These are phyloP conservation scores for Auricularia heimuer DNA, from an alignment of 768 basidiomycete species.

Conservation along the genomic window DNA sequence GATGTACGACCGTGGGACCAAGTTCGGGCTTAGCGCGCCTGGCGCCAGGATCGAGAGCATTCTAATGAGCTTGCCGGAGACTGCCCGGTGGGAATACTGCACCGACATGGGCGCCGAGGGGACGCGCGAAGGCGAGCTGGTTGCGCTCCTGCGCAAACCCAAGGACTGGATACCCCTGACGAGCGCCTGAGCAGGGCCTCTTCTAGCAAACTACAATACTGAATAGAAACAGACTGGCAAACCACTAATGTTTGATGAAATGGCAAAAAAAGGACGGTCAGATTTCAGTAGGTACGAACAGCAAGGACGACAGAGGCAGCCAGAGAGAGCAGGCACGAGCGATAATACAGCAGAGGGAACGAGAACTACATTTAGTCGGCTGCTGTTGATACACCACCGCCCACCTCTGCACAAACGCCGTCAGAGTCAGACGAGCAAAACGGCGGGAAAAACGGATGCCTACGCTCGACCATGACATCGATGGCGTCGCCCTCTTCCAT, in stretches of 20 bases:
- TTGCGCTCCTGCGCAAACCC: constrained; percentile 53
- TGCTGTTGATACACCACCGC: neutral
- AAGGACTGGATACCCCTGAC: constrained; percentile 42
- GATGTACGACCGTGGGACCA: constrained; percentile 79
- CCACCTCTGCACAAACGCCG: constrained; percentile 2
- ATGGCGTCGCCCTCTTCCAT: constrained; percentile 83
- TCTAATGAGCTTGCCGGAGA: constrained; percentile 81
- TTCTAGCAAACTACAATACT: neutral
- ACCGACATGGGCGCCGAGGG: constrained; percentile 55
- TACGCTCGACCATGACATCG: constrained; percentile 96
- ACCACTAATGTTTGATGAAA: neutral
- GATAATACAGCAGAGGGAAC: constrained; percentile 8
- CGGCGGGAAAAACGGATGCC: constrained; percentile 20
- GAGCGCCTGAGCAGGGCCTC: neutral
- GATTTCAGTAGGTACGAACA: neutral
- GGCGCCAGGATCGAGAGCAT: constrained; percentile 85
- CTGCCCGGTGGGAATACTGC: constrained; percentile 86
- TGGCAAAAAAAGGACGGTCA: neutral
- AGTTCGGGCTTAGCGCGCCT: constrained; percentile 76
- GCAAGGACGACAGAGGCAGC: neutral
- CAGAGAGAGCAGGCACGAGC: neutral
- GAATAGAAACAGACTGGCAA: neutral
- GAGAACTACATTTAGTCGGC: constrained; percentile 1
- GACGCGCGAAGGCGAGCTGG: constrained; percentile 55
- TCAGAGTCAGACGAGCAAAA: neutral